Percentiles rank a stretch among this genome's conserved stretches.
Evolutionary conservation across 2,329 filamentous ascomycete species (phyloP).

Genomic region (Thielaviopsis euricoi): DNA sequence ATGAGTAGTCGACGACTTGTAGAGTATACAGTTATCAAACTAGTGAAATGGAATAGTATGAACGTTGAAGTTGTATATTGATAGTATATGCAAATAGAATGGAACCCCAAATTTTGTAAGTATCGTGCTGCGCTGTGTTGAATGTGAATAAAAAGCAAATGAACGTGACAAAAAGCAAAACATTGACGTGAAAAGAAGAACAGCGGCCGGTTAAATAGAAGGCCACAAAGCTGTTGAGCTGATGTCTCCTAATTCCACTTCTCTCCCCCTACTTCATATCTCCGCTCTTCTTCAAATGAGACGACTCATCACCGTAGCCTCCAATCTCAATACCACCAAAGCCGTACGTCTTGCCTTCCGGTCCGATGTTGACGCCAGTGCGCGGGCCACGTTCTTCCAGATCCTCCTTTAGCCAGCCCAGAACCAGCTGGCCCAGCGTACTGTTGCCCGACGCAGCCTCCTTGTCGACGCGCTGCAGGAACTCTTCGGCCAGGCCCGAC

Average conservation of each 20-base stretch:
- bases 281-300: slow-evolving; percentile 5
- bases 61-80: not conserved
- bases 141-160: not conserved
- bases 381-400: slow-evolving; percentile 63
- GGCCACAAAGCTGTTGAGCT: not conserved
- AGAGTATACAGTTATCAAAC: not conserved
- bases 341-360: slow-evolving; percentile 49
- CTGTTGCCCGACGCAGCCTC: slow-evolving; percentile 49
- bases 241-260: too few species aligned
- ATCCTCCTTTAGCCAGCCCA: slow-evolving; percentile 75
- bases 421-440: slow-evolving; percentile 68
- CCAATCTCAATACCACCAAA: slow-evolving; percentile 34
- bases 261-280: not conserved
- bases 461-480: slow-evolving; percentile 37
- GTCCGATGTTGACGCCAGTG: slow-evolving; percentile 34
- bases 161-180: not conserved
- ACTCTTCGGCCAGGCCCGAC: slow-evolving; percentile 58
- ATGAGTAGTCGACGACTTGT: not conserved
- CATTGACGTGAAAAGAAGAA: not conserved
- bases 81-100: not conserved
- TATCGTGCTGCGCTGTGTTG: not conserved
- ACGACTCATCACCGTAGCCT: slow-evolving; percentile 41
- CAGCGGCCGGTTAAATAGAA: not conserved
- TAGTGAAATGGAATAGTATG: not conserved
- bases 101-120: not conserved